Evolutionary conservation across 257 asterid genomes (phyloP).

Genomic region (Avicennia marina): DNA sequence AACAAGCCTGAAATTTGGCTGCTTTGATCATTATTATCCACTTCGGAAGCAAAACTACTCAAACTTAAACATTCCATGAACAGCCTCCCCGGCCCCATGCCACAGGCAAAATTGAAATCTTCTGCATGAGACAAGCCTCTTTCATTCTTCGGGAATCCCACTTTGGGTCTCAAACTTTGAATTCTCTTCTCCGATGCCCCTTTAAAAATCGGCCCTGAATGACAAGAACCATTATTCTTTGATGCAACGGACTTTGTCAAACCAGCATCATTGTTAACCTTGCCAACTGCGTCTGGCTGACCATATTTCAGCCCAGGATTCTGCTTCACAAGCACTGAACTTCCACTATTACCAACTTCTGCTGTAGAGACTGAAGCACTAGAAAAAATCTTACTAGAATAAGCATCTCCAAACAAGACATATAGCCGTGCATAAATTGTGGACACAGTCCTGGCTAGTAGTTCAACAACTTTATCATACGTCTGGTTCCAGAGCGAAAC

Average conservation of each 20-base stretch:
- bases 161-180: slow-evolving; percentile 17
- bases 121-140: slow-evolving; percentile 47
- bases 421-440: slow-evolving; percentile 60
- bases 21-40: slow-evolving; percentile 47
- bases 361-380: slow-evolving; percentile 24
- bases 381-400: slow-evolving; percentile 16
- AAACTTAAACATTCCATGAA: slow-evolving; percentile 74
- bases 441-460: slow-evolving; percentile 71
- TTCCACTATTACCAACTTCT: slow-evolving; percentile 29
- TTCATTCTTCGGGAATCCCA: slow-evolving; percentile 37
- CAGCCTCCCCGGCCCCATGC: slow-evolving; percentile 72
- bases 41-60: slow-evolving; percentile 56
- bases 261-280: slow-evolving; percentile 15
- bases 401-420: slow-evolving; percentile 42
- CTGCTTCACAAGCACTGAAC: slow-evolving; percentile 23
- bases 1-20: slow-evolving; percentile 55
- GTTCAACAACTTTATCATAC: slow-evolving; percentile 76
- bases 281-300: slow-evolving; percentile 12
- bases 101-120: slow-evolving; percentile 67
- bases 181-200: slow-evolving; percentile 30
- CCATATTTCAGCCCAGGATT: slow-evolving; percentile 22
- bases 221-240: slow-evolving; percentile 26
- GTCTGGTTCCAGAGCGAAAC: slow-evolving; percentile 85
- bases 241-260: slow-evolving; percentile 22
- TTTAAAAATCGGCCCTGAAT: slow-evolving; percentile 22